Conservation (phyloP, 164 flowering plant genomes). For the Paratinospora sagittata region DNA sequence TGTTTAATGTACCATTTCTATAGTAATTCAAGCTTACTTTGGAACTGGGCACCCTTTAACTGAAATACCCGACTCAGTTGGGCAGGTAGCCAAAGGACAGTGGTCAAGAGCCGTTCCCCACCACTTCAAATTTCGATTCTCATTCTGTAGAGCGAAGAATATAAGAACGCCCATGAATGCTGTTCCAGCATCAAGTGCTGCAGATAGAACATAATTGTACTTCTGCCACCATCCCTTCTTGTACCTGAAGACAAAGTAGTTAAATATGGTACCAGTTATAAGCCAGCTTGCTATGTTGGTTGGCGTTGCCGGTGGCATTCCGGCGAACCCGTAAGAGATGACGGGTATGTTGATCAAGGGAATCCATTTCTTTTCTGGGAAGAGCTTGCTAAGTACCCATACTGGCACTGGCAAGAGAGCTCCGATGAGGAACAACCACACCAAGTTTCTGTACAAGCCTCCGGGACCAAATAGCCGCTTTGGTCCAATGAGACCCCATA, state of each 20-base stretch:
- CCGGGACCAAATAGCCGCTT: conserved; percentile 72
- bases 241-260: conserved; percentile 73
- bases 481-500: conserved; percentile 96
- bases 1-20: background rate
- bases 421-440: conserved; percentile 88
- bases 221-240: conserved; percentile 85
- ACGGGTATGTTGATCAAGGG: conserved; percentile 82
- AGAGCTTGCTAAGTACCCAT: conserved; percentile 77
- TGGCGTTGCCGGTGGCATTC: conserved; percentile 96
- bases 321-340: conserved; percentile 80
- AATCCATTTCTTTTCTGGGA: conserved; percentile 87
- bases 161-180: conserved; percentile 91
- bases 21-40: conserved; percentile 11
- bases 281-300: conserved; percentile 94
- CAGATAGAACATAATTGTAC: conserved; percentile 83
- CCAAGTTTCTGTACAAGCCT: conserved; percentile 75
- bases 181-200: conserved; percentile 91
- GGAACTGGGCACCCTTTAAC: conserved; percentile 72
- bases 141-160: conserved; percentile 68
- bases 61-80: conserved; percentile 68
- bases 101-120: conserved; percentile 83
- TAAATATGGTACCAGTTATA: conserved; percentile 74
- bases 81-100: conserved; percentile 84
- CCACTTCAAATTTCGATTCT: conserved; percentile 52
- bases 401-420: conserved; percentile 83